phyloP scores from a whole-genome alignment of 768 basidiomycete genomes.

The Paxillus involutus region DNA sequence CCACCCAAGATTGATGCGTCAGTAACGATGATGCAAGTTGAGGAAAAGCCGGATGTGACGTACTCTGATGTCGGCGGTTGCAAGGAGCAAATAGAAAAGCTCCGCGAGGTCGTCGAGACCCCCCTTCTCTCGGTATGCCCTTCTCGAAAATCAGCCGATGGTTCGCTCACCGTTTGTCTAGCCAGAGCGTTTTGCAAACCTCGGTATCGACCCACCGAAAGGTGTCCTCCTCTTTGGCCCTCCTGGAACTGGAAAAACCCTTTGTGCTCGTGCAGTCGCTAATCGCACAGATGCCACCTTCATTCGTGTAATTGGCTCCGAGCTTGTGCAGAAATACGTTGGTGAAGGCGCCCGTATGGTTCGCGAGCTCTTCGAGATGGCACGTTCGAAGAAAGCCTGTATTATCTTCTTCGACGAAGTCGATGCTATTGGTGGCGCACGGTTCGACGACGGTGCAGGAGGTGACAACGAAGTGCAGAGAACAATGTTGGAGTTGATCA shows the following conservation, averaged over 20 bases:
- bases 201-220: slow-evolving; percentile 99
- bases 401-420: slow-evolving; percentile 99
- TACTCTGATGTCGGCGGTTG: slow-evolving; percentile 98
- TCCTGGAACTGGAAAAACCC: slow-evolving; percentile 97
- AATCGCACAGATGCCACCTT: slow-evolving; percentile 99
- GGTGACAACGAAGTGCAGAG: slow-evolving; percentile 99
- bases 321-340: slow-evolving; percentile 99
- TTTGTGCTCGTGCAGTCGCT: slow-evolving; percentile 97
- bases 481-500: slow-evolving; percentile 99
- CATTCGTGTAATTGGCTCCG: slow-evolving; percentile 98
- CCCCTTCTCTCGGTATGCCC: slow-evolving; percentile 84
- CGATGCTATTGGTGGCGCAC: slow-evolving; percentile 96
- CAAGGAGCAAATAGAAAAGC: slow-evolving; percentile 99
- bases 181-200: slow-evolving; percentile 98
- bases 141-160: not conserved
- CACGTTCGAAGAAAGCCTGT: slow-evolving; percentile 96
- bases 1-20: slow-evolving; percentile 99
- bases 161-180: slow-evolving; percentile 35
- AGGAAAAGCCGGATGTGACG: slow-evolving; percentile 97
- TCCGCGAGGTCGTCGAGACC: slow-evolving; percentile 96
- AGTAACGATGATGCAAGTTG: slow-evolving; percentile 99
- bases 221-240: slow-evolving; percentile 96
- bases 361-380: slow-evolving; percentile 98
- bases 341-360: slow-evolving; percentile 99
- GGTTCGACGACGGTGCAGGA: slow-evolving; percentile 97